Evolutionary conservation across 78 protist genomes (phyloP), one percentile per base, ranked within the genome.

Genomic region (Dictyostelium firmibasis): DNA sequence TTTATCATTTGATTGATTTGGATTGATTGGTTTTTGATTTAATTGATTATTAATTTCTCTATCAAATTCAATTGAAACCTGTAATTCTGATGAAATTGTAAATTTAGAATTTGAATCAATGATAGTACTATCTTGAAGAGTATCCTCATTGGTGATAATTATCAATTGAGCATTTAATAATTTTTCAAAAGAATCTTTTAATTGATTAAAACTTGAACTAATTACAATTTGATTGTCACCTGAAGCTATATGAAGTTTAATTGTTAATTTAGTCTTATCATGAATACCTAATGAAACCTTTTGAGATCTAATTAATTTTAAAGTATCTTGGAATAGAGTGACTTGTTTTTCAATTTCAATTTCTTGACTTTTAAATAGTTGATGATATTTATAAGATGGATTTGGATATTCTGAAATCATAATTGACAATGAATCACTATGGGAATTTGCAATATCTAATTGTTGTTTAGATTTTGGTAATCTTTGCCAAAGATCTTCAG

Each of bases 401-500:
- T 18, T 10, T 41, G 98, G 98, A 75, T 91, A 97, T 14, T 69
- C 64, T 35, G 98, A 89, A 36, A 97, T 64, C 96, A 96, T 92
- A 83, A 97, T 96, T 41, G 98, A 96, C 23, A 43, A 43, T 11
- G 75, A 44, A 41, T 85, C 67, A 57, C 20, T 20, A 3, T 29
- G 23, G 31, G n/a, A 35, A 16, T 43, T 50, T 2, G 18, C 25
- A 27, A 27, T 27, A 0, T 67, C 75, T 27, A 67, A 27, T 67
- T 67, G 75, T 27, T 31, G 10, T 57, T 57, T 57, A 5, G 70
- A 72, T 8, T 92, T 91, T 25, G 98, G 98, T 57, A 98, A 76
- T 50, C 97, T 57, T 86, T 97, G 99, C 97, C 97, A 98, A 7
- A 98, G 77, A 72, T 99, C 99, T 70, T 98, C 99, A 20, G 99